Evolutionary conservation across 768 basidiomycete species (phyloP), one percentile per base, ranked within the genome.

Genomic region (Cystobasidium onofrii): DNA sequence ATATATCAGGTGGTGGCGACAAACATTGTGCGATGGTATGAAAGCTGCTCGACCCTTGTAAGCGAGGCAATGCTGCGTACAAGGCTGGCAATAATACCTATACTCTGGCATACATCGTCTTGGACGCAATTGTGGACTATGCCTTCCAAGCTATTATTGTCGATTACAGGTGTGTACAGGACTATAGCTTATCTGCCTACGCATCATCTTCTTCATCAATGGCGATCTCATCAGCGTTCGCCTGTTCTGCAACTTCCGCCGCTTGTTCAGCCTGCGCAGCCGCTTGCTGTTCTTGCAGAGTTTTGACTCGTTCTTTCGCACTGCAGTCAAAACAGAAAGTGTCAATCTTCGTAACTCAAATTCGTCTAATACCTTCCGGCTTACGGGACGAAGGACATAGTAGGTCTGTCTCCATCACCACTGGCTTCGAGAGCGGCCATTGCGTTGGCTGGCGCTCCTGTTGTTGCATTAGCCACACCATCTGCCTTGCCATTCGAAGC

Each of bases 401-500:
- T 36, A 4, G 74, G 74, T 61, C 63, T 17, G 74, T 62, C 33
- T n/a, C 54, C 12, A 29, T 62, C 33, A 25, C 54, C 12, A 29
- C 75, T 69, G 6, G 74, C 73, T 57, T 83, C 82, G 76, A 83
- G 79, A 39, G 88, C 88, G 3, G 91, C 90, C 94, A 97, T 96
- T 0, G 94, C 86, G 80, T 96, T 93, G 1, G n/a, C 18, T 1
- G 41, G 71, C 27, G 74, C 64, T 29, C 52, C 67, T 60, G 50
- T 60, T 29, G 73, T 64, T n/a, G 61, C 62, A 36, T 64, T 64
- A 31, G 63, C 62, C 10, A 85, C 75, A 23, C 75, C 83, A 18
- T 87, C 88, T 75, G 87, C 85, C 73, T 85, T 84, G 27, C 89
- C 89, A 82, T 96, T 92, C 13, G 94, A 94, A 9, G 91, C 91